Evolutionary conservation across 129 eudicot genomes (phyloP).

Genomic region (Ambrosia trifida): DNA sequence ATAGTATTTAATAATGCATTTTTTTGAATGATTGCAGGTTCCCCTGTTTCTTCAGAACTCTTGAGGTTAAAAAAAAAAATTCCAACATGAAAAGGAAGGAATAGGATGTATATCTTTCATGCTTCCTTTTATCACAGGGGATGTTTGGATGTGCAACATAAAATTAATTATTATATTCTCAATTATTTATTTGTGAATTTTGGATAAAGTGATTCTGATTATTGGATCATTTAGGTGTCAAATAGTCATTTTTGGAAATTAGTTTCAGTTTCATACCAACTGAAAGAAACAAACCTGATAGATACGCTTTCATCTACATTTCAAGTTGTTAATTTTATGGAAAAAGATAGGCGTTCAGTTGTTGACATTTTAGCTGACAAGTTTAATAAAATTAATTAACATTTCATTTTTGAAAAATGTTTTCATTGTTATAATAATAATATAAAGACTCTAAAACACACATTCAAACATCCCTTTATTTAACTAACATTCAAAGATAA

Average conservation of each 20-base stretch:
- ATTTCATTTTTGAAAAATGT: background rate
- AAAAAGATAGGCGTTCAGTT: background rate
- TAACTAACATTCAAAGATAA: background rate
- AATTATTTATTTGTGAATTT: background rate
- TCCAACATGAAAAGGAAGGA: background rate
- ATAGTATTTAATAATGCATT: too few species aligned
- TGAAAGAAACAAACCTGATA: background rate
- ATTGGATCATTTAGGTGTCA: background rate
- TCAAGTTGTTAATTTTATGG: background rate
- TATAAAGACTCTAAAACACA: background rate
- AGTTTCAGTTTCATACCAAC: slow-evolving; percentile 6
- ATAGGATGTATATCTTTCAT: background rate
- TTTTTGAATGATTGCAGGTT: slow-evolving; percentile 21
- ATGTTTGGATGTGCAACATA: background rate
- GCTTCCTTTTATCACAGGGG: background rate
- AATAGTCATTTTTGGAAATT: background rate
- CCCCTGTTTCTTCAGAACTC: slow-evolving; percentile 13
- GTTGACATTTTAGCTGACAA: background rate
- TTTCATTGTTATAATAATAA: background rate
- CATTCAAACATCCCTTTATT: background rate
- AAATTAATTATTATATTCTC: background rate
- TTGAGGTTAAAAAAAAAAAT: too few species aligned
- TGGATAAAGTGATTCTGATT: background rate
- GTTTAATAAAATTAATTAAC: background rate
- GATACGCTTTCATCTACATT: background rate